Conservation (phyloP, 139 green algal species). For the Nannochloris sp. region DNA sequence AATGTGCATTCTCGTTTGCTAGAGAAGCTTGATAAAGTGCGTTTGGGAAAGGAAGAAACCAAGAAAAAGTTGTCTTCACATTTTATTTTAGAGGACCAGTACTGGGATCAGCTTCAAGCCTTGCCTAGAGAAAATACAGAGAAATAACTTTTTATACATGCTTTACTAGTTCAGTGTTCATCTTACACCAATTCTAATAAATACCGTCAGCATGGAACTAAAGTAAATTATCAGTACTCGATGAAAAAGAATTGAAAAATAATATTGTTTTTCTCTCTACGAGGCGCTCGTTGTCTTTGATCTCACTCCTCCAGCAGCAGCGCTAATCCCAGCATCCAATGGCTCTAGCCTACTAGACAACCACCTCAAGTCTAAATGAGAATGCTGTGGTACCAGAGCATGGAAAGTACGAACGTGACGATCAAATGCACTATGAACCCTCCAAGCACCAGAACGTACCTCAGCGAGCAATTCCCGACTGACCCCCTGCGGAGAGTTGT, state of each 20-base stretch:
- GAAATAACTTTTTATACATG: constrained; percentile 12
- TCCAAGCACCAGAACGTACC: constrained; percentile 26
- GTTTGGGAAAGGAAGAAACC: not conserved
- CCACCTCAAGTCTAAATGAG: constrained; percentile 1
- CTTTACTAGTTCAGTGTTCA: no score
- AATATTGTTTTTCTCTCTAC: no score
- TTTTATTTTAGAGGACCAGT: constrained; percentile 9
- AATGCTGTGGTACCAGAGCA: constrained; percentile 40
- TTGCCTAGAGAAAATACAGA: not conserved
- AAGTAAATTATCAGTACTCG: no score
- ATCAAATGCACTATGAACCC: constrained; percentile 40
- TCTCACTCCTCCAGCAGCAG: not conserved
- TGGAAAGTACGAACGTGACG: constrained; percentile 49
- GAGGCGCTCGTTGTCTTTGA: constrained; percentile 33
- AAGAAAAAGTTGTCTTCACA: not conserved
- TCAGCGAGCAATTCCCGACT: constrained; percentile 21
- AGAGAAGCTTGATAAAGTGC: constrained; percentile 18
- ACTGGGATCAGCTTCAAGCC: constrained; percentile 12
- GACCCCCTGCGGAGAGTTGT: constrained; percentile 12
- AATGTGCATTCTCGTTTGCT: constrained; percentile 8
- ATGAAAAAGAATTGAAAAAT: no score
- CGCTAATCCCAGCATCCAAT: not conserved
- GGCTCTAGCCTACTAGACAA: no score
- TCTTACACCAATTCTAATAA: no score
- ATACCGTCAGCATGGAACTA: no score